phyloP scores from a whole-genome alignment of 2,329 filamentous ascomycete genomes.

The Stagonosporopsis vannaccii region DNA sequence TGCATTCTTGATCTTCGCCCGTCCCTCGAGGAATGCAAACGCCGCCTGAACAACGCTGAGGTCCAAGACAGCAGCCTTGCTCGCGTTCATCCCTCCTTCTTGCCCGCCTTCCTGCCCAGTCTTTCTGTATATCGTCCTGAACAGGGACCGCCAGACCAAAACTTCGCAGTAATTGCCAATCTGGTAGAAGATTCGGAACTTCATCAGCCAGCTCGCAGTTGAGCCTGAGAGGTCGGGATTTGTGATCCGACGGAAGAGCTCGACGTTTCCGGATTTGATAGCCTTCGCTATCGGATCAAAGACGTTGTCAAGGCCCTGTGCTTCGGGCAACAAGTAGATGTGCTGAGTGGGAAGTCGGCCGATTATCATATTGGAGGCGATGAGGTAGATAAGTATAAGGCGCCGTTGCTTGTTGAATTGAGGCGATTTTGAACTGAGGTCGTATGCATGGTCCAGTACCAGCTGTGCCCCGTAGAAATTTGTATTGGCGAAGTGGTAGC shows the following conservation, averaged over 20 bases:
- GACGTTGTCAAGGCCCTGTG: conserved; percentile 66
- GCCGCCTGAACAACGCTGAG: conserved; percentile 71
- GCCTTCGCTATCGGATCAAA: conserved; percentile 78
- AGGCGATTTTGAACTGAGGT: conserved; percentile 66
- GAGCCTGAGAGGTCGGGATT: conserved; percentile 48
- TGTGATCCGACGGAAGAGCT: conserved; percentile 74
- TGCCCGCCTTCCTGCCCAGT: conserved; percentile 74
- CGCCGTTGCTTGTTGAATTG: conserved; percentile 71
- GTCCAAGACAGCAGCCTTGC: conserved; percentile 74
- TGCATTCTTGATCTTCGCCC: conserved; percentile 42
- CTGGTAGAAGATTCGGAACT: conserved; percentile 76
- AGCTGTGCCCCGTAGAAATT: conserved; percentile 80
- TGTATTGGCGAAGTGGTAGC: conserved; percentile 85
- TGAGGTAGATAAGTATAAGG: conserved; percentile 82
- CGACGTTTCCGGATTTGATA: conserved; percentile 76
- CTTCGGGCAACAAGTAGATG: conserved; percentile 75
- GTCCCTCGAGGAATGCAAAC: conserved; percentile 70
- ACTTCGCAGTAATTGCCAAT: conserved; percentile 80
- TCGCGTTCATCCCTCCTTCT: conserved; percentile 57
- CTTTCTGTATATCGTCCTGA: conserved; percentile 78
- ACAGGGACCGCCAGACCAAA: conserved; percentile 83
- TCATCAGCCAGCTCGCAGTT: conserved; percentile 70
- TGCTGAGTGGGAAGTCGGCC: conserved; percentile 77
- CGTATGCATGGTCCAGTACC: conserved; percentile 80
- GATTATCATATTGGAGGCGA: conserved; percentile 82